phyloP scores from a whole-genome alignment of 1,284 basidiomycete species.

The Moesziomyces parantarcticus region DNA sequence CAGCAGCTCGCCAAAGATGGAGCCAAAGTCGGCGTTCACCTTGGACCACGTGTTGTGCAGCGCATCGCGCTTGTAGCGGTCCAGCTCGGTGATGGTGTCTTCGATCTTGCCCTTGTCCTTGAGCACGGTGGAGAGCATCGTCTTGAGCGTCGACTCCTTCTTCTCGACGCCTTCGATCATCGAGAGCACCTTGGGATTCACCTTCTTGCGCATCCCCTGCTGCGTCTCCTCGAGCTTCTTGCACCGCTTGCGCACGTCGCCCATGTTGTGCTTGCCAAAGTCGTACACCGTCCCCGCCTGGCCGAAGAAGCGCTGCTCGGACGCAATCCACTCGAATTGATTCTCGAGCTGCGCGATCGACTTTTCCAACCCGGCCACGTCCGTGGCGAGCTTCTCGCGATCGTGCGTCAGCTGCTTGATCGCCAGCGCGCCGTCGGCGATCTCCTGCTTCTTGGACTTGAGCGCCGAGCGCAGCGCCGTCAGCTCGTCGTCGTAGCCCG shows the following conservation, averaged over 20 bases:
- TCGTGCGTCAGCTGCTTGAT: slow-evolving; percentile 75
- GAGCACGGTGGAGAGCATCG: slow-evolving; percentile 88
- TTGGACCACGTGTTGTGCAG: slow-evolving; percentile 94
- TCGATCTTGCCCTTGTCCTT: slow-evolving; percentile 97
- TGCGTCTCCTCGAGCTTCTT: slow-evolving; percentile 83
- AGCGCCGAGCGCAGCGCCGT: slow-evolving; percentile 82
- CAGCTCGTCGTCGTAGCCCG: slow-evolving; percentile 87
- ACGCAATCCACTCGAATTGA: slow-evolving; percentile 85
- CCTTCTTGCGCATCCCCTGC: slow-evolving; percentile 89
- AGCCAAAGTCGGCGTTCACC: slow-evolving; percentile 91
- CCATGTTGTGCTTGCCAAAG: slow-evolving; percentile 80
- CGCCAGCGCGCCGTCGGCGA: slow-evolving; percentile 78
- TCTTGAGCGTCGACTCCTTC: slow-evolving; percentile 84
- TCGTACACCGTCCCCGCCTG: slow-evolving; percentile 84
- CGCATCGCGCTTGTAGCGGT: slow-evolving; percentile 92
- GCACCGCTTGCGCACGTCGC: slow-evolving; percentile 76
- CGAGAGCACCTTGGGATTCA: slow-evolving; percentile 93
- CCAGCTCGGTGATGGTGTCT: slow-evolving; percentile 90
- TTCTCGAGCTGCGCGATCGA: slow-evolving; percentile 75
- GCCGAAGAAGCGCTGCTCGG: slow-evolving; percentile 85
- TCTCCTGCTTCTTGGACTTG: slow-evolving; percentile 81
- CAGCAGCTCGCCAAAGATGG: slow-evolving; percentile 93
- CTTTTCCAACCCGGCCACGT: slow-evolving; percentile 67
- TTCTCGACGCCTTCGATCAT: slow-evolving; percentile 99
- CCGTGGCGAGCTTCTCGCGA: slow-evolving; percentile 70